A percentile compares a stretch with the other conserved stretches of the same genome.
Evolutionary conservation across 2,329 filamentous ascomycete species (phyloP).

Genomic region (Colletotrichum somersetense): DNA sequence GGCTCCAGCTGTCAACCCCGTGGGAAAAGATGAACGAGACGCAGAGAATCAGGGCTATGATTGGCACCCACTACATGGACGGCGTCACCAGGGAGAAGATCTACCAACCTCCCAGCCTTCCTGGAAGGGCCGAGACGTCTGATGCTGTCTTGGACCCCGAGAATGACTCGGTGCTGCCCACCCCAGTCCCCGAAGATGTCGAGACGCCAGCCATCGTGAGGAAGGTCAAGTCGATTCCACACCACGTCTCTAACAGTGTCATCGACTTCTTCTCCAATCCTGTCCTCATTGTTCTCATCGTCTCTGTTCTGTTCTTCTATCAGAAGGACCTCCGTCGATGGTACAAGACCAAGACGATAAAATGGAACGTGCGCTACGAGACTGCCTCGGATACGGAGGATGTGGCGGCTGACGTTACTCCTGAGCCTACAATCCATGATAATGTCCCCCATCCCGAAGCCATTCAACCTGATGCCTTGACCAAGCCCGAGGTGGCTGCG

Average conservation of each 20-base stretch:
- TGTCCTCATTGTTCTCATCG: slow-evolving; percentile 60
- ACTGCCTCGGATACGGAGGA: slow-evolving; percentile 38
- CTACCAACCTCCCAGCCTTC: slow-evolving; percentile 55
- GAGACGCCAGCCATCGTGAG: slow-evolving; percentile 61
- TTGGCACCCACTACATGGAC: slow-evolving; percentile 79
- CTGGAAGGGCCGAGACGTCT: slow-evolving; percentile 49
- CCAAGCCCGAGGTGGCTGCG: slow-evolving; percentile 16
- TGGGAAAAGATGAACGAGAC: slow-evolving; percentile 56
- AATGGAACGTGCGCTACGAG: slow-evolving; percentile 47
- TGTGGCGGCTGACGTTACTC: slow-evolving; percentile 24
- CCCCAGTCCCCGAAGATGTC: slow-evolving; percentile 44
- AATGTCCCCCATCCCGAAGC: neutral
- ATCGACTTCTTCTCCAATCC: slow-evolving; percentile 70
- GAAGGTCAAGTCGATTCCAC: slow-evolving; percentile 64
- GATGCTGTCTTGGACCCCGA: slow-evolving; percentile 50
- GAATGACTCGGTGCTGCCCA: slow-evolving; percentile 51
- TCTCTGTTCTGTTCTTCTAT: slow-evolving; percentile 58
- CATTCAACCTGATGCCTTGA: neutral
- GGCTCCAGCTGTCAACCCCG: slow-evolving; percentile 58
- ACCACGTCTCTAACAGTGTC: slow-evolving; percentile 62
- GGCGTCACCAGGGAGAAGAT: slow-evolving; percentile 48
- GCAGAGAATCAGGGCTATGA: slow-evolving; percentile 71
- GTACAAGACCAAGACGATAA: slow-evolving; percentile 49
- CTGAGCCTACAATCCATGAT: slow-evolving; percentile 35
- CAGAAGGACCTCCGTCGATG: slow-evolving; percentile 60